Evolutionary conservation across 2,329 filamentous ascomycete species (phyloP).

Genomic region (Shiraia sp.): DNA sequence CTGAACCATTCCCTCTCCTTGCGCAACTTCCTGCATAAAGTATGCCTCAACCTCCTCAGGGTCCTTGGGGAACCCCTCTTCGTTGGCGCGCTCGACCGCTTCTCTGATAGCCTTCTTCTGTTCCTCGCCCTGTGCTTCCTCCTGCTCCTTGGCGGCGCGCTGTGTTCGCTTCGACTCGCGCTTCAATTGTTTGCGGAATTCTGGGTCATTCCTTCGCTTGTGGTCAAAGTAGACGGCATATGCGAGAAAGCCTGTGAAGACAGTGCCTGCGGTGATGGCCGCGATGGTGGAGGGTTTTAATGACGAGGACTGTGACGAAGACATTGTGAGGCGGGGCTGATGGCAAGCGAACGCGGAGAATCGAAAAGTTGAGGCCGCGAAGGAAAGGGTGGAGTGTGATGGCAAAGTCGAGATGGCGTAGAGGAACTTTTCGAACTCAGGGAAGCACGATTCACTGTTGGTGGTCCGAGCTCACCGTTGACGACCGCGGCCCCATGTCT

Average conservation of each 20-base stretch:
- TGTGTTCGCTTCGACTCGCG: slow-evolving; percentile 75
- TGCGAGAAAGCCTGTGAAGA: slow-evolving; percentile 62
- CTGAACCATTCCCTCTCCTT: slow-evolving; percentile 79
- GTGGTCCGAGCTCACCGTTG: slow-evolving; percentile 28
- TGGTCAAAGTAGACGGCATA: slow-evolving; percentile 71
- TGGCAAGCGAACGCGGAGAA: slow-evolving; percentile 1
- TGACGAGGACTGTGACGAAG: slow-evolving; percentile 46
- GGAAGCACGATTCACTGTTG: slow-evolving; percentile 23
- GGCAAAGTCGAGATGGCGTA: slow-evolving; percentile 15
- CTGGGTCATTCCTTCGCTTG: slow-evolving; percentile 64
- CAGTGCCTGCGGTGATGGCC: slow-evolving; percentile 61
- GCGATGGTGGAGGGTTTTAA: slow-evolving; percentile 63
- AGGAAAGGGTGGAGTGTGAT: slow-evolving; percentile 4
- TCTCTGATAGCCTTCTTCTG: slow-evolving; percentile 75
- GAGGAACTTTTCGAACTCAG: slow-evolving; percentile 30
- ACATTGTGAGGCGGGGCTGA: slow-evolving; percentile 19
- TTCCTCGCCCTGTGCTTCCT: slow-evolving; percentile 65
- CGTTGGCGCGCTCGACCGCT: slow-evolving; percentile 79
- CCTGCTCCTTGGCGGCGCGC: slow-evolving; percentile 72
- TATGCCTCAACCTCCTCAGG: slow-evolving; percentile 93
- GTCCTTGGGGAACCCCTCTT: slow-evolving; percentile 87
- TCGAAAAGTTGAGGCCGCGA: slow-evolving; percentile 9
- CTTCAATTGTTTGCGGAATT: slow-evolving; percentile 67
- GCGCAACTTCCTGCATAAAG: slow-evolving; percentile 94
- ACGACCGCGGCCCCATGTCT: slow-evolving; percentile 14